Evolutionary conservation across 148 eudicot genomes (phyloP).

Genomic region (Vaccinium vitisidaea): DNA sequence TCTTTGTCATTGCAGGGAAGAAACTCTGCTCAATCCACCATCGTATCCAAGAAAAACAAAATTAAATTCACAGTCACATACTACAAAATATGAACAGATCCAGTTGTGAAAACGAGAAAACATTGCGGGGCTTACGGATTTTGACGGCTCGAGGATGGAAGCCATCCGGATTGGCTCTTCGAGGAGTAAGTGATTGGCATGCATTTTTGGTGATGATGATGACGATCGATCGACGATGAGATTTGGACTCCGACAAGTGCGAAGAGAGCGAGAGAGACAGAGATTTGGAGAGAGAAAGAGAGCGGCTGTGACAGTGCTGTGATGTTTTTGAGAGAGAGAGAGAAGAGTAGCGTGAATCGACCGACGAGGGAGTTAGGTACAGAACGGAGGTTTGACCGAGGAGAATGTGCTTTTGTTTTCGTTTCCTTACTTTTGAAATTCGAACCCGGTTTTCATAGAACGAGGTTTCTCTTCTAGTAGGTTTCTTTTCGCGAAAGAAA

Average conservation of each 20-base stretch:
- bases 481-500: conserved; percentile 11
- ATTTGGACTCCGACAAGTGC: background rate
- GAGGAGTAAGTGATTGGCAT: conserved; percentile 79
- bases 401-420: background rate
- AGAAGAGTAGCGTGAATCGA: background rate
- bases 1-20: conserved; percentile 92
- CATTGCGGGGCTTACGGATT: conserved; percentile 43
- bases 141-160: conserved; percentile 89
- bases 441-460: background rate
- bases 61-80: background rate
- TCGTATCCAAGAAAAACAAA: background rate
- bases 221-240: background rate
- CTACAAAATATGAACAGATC: background rate
- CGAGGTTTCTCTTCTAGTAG: too few species aligned
- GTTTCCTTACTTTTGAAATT: background rate
- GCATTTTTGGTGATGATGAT: conserved; percentile 47
- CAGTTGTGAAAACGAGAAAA: background rate
- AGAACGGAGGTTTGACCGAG: background rate
- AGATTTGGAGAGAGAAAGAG: conserved; percentile 14
- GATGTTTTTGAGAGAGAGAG: background rate
- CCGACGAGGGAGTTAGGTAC: background rate
- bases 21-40: conserved; percentile 46
- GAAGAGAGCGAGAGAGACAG: background rate
- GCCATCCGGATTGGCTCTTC: conserved; percentile 99
- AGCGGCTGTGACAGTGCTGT: background rate